Conservation (phyloP, 1,284 basidiomycete species). For the Puccinia horiana region DNA sequence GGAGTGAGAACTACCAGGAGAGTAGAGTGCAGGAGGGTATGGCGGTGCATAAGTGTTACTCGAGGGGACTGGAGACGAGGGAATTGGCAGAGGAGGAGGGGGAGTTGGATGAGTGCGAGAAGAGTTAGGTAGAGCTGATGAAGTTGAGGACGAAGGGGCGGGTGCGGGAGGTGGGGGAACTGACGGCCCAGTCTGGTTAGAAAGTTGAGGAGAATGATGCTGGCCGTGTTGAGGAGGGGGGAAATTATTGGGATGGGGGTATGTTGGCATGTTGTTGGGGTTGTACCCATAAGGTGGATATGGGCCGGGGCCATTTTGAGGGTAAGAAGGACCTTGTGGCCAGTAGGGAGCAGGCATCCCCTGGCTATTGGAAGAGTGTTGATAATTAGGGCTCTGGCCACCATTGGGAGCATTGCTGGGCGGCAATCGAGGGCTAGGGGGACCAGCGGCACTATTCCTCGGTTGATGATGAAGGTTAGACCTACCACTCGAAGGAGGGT, state of each 20-base stretch:
- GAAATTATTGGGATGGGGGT: slow-evolving; percentile 39
- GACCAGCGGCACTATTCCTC: background rate
- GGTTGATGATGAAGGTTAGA: slow-evolving; percentile 42
- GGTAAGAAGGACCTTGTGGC: slow-evolving; percentile 37
- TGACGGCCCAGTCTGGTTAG: slow-evolving; percentile 30
- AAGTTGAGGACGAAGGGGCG: background rate
- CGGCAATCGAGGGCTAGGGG: slow-evolving; percentile 40
- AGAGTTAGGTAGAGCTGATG: background rate
- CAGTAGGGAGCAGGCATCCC: slow-evolving; percentile 24
- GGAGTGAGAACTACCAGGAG: slow-evolving; percentile 27
- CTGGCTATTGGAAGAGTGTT: slow-evolving; percentile 25
- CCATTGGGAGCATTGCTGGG: slow-evolving; percentile 26
- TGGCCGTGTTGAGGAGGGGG: slow-evolving; percentile 33
- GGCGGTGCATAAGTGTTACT: slow-evolving; percentile 15
- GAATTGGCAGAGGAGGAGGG: slow-evolving; percentile 32
- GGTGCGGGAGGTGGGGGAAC: slow-evolving; percentile 28
- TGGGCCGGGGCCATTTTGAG: slow-evolving; percentile 33
- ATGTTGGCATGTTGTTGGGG: slow-evolving; percentile 34
- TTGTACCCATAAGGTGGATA: slow-evolving; percentile 47
- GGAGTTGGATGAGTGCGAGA: slow-evolving; percentile 24
- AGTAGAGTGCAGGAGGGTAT: slow-evolving; percentile 12
- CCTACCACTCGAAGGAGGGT: slow-evolving; percentile 18
- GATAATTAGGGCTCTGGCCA: slow-evolving; percentile 26
- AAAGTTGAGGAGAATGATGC: slow-evolving; percentile 28
- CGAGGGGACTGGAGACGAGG: slow-evolving; percentile 38